These are phyloP conservation scores for Malassezia pachydermatis DNA, from an alignment of 1,284 basidiomycete species.

Conservation along the genomic window DNA sequence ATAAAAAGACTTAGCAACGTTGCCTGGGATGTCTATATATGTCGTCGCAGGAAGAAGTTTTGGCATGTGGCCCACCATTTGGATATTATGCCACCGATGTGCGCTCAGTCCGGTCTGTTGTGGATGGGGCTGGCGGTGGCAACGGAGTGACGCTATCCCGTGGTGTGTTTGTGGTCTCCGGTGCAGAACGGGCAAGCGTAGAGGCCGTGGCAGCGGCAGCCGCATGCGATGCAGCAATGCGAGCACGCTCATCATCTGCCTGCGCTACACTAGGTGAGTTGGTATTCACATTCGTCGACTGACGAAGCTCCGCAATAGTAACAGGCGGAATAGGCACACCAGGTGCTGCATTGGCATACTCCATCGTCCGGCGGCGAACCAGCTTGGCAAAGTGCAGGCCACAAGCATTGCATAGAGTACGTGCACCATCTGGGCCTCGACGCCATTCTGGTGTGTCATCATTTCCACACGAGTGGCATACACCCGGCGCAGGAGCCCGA, in stretches of 20 bases:
- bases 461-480: constrained; percentile 37
- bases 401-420: constrained; percentile 47
- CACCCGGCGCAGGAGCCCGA: constrained; percentile 39
- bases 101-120: too few species aligned
- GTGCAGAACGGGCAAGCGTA: too few species aligned
- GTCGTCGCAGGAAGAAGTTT: too few species aligned
- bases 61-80: too few species aligned
- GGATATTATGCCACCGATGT: too few species aligned
- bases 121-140: too few species aligned
- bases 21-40: too few species aligned
- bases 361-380: constrained; percentile 26
- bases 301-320: constrained; percentile 34
- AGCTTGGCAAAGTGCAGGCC: constrained; percentile 37
- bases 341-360: constrained; percentile 22
- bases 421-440: constrained; percentile 40
- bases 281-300: constrained; percentile 23
- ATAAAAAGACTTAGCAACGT: too few species aligned
- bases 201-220: too few species aligned
- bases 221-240: too few species aligned
- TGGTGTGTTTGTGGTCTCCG: too few species aligned
- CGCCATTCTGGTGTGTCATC: constrained; percentile 45
- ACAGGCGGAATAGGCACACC: constrained; percentile 24
- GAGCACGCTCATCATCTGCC: constrained; percentile 4
- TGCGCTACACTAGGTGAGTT: neutral
- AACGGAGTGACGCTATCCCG: too few species aligned